Percentiles rank a stretch among this genome's conserved stretches.
phyloP scores from a whole-genome alignment of 1,139 yeast species.

The Yamadazyma mexicana region DNA sequence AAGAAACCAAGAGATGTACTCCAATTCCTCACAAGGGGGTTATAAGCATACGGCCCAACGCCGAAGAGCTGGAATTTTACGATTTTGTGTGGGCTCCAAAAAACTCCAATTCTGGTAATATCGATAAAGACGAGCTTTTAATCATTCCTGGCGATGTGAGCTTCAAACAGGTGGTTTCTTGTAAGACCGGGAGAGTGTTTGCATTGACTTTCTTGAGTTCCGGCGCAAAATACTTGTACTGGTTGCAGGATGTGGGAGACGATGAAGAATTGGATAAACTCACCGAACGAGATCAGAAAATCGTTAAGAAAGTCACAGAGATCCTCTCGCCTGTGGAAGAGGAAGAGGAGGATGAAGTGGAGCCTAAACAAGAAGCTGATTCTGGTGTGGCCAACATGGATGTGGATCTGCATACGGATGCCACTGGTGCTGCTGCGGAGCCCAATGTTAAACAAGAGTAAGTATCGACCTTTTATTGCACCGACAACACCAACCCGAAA shows the following conservation, averaged over 20 bases:
- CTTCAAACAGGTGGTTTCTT: slow-evolving; percentile 72
- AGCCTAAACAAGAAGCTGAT: slow-evolving; percentile 18
- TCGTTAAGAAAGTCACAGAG: slow-evolving; percentile 53
- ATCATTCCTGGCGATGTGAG: slow-evolving; percentile 92
- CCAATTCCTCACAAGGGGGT: slow-evolving; percentile 80
- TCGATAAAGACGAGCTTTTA: slow-evolving; percentile 66
- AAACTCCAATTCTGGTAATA: slow-evolving; percentile 26
- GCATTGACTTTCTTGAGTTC: slow-evolving; percentile 80
- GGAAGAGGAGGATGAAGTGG: slow-evolving; percentile 38
- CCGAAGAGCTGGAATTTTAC: slow-evolving; percentile 52
- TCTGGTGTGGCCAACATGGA: not conserved
- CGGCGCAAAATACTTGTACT: slow-evolving; percentile 80
- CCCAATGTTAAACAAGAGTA: slow-evolving; percentile 3
- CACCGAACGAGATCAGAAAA: slow-evolving; percentile 60
- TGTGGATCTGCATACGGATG: not conserved
- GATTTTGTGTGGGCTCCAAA: slow-evolving; percentile 48
- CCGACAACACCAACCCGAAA: not conserved
- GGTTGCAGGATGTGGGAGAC: slow-evolving; percentile 86
- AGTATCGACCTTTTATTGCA: slow-evolving; percentile 4
- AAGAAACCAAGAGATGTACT: slow-evolving; percentile 65
- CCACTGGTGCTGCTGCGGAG: no score
- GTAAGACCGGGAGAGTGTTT: slow-evolving; percentile 82
- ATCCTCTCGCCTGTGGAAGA: slow-evolving; percentile 48
- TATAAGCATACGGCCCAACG: slow-evolving; percentile 60
- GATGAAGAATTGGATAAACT: slow-evolving; percentile 61